Base-by-base conservation (phyloP, 768 basidiomycete genomes). In the Candolleomyces eurysporus region DNA sequence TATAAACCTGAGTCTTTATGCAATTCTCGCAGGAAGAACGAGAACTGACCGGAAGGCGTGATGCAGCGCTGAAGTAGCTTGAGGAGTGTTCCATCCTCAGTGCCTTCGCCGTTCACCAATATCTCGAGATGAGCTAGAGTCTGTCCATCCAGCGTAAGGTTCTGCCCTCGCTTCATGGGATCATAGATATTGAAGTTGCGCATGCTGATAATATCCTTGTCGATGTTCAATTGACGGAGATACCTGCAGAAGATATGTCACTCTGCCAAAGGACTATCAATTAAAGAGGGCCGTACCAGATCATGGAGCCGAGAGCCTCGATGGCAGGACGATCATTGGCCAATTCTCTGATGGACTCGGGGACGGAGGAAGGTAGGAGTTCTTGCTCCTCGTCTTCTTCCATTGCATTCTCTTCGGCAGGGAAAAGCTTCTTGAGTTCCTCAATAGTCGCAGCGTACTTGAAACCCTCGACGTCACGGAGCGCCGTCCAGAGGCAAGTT, bases 141-240 rank as follows among this genome's bases (percentile, higher is more conserved):
- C 72, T 98, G 95, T 3, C 97, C 97, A 72, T 99, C 96, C 48
- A 99, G 80, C 0, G 92, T 82, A 59, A 98, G 75, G 30, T 88
- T 91, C 69, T 88, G 82, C n/a, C 94, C 95, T 62, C 83, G 82
- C 71, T 90, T 89, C 85, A 98, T 94, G 0, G 97, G 97, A 73
- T 98, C 94, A 69, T 96, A 97, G 43, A 97, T 81, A 66, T 98
- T 96, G 82, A 99, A 99, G 71, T 98, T 98, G 76, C 87, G 91
- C 90, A 97, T 95, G 58, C 88, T 92, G 68, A 99, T 73, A 59
- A 99, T 87, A 64, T 98, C 96, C 70, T 93, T 91, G 76, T 96
- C 96, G 64, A 98, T 94, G 69, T 98, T 98, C 45, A 99, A 82
- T 63, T 93, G 92, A 42, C 91, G 87, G 14, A 98, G 84, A 71